phyloP scores from a whole-genome alignment of 352 stramenopile species.

The Phytophthora hibernalis region DNA sequence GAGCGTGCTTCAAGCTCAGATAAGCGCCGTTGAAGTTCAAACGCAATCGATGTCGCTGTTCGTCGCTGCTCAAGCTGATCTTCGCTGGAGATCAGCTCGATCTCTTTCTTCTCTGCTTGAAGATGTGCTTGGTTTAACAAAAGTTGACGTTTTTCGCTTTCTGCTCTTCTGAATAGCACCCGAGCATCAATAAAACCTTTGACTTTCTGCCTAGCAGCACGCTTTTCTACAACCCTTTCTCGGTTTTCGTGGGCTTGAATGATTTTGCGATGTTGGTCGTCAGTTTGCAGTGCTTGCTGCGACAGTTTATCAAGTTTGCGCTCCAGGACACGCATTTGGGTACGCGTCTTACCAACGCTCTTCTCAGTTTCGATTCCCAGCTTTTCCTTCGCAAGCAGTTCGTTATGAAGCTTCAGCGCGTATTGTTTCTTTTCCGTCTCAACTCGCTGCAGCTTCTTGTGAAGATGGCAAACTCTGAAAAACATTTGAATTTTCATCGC shows the following conservation, averaged over 20 bases:
- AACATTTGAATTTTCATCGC: conserved; percentile 53
- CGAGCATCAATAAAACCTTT: conserved; percentile 45
- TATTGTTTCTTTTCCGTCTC: conserved; percentile 29
- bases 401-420: conserved; percentile 20
- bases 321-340: conserved; percentile 46
- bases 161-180: conserved; percentile 19
- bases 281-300: conserved; percentile 19
- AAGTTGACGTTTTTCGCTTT: conserved; percentile 19
- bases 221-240: conserved; percentile 23
- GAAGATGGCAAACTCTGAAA: conserved; percentile 37
- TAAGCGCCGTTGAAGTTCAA: conserved; percentile 32
- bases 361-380: conserved; percentile 27
- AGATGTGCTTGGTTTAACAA: conserved; percentile 27
- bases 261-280: conserved; percentile 15
- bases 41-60: conserved; percentile 11
- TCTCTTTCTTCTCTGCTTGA: conserved; percentile 43
- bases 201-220: conserved; percentile 40
- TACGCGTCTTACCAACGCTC: conserved; percentile 28
- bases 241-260: conserved; percentile 25
- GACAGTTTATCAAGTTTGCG: conserved; percentile 36
- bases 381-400: conserved; percentile 27
- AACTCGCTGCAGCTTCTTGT: conserved; percentile 33
- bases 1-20: conserved; percentile 29
- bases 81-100: conserved; percentile 46
- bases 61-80: conserved; percentile 39